Percentiles rank a stretch among this genome's conserved stretches.
These are phyloP conservation scores for Solanum hybrid DNA, from an alignment of 305 asterid species.

Conservation along the genomic window DNA sequence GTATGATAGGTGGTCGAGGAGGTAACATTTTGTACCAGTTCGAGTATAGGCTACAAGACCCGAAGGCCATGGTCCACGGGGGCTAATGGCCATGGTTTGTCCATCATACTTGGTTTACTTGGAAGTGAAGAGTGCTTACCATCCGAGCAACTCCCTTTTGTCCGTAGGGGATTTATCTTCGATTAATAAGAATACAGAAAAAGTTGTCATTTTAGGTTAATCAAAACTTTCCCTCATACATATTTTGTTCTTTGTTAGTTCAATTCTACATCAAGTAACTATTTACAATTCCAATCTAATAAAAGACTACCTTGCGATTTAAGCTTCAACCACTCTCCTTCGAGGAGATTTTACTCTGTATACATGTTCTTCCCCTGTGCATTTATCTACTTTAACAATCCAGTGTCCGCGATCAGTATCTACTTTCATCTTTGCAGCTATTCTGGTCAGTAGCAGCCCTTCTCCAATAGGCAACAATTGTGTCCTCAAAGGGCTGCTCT, in stretches of 20 bases:
- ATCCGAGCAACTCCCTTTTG: not conserved
- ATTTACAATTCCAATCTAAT: not conserved
- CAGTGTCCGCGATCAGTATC: slow-evolving; percentile 29
- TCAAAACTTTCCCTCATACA: not conserved
- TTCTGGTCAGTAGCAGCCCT: slow-evolving; percentile 53
- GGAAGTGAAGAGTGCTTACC: not conserved
- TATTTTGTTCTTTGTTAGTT: not conserved
- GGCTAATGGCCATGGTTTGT: not conserved
- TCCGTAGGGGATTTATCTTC: not conserved
- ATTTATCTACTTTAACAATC: slow-evolving; percentile 71
- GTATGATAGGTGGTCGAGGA: not conserved
- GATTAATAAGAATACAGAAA: not conserved
- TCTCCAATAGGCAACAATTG: slow-evolving; percentile 78
- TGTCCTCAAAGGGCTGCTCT: slow-evolving; percentile 30
- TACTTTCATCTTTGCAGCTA: slow-evolving; percentile 15
- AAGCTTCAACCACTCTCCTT: slow-evolving; percentile 19
- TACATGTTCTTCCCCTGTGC: slow-evolving; percentile 85
- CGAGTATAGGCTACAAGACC: not conserved
- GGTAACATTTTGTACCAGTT: not conserved
- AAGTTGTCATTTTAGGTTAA: not conserved
- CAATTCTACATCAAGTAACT: not conserved
- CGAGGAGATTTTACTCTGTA: slow-evolving; percentile 47
- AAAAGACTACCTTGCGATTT: not conserved
- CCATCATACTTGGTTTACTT: not conserved
- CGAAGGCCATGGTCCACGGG: not conserved